Evolutionary conservation across 352 stramenopile species (phyloP).

Genomic region (Globisporangium rhizosaccharum): DNA sequence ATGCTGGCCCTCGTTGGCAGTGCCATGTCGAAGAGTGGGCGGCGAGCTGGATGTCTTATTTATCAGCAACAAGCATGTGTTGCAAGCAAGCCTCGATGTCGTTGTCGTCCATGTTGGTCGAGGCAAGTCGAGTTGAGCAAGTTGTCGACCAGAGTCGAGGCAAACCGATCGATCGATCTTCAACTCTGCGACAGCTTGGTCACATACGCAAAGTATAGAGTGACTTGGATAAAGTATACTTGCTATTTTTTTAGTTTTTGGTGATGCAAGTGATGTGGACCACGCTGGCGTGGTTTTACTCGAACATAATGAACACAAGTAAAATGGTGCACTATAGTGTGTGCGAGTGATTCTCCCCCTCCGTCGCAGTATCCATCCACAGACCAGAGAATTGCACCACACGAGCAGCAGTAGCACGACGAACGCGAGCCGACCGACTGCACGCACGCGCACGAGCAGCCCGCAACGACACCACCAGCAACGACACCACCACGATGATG

Average conservation of each 20-base stretch:
- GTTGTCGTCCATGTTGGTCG: too few species aligned
- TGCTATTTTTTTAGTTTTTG: not conserved
- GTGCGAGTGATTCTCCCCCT: not conserved
- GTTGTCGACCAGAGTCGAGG: too few species aligned
- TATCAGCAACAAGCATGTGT: too few species aligned
- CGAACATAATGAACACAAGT: not conserved
- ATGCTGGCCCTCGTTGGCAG: too few species aligned
- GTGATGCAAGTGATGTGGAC: not conserved
- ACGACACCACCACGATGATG: slow-evolving; percentile 8
- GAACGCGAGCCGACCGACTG: not conserved
- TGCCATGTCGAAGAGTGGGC: too few species aligned
- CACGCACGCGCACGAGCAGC: not conserved
- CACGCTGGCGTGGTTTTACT: not conserved
- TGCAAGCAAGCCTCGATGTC: too few species aligned
- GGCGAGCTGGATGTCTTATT: too few species aligned
- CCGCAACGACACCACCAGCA: not conserved
- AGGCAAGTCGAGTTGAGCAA: too few species aligned
- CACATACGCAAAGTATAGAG: too few species aligned
- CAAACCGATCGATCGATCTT: too few species aligned
- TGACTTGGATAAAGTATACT: too few species aligned
- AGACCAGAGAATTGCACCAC: slow-evolving; percentile 1
- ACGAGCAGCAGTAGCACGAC: not conserved
- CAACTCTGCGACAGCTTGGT: too few species aligned
- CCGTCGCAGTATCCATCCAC: not conserved
- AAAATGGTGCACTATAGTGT: not conserved